Percentiles rank a stretch among this genome's conserved stretches.
Conservation (phyloP, 208 protist species). For the Entamoeba dispar region DNA sequence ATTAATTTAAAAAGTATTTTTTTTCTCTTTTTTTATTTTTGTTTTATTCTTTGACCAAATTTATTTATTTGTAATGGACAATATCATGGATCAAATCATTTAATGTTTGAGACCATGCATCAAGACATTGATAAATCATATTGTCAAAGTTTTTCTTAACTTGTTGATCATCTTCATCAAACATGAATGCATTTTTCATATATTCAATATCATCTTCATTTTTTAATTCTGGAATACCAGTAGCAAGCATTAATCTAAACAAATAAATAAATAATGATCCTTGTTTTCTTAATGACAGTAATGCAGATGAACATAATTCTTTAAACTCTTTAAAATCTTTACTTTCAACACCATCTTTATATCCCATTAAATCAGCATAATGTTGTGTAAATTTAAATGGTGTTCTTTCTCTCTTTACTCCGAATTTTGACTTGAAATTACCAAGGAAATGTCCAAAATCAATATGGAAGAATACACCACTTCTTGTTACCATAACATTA, state of each 20-base stretch:
- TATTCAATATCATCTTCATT: background rate
- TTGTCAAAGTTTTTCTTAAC: background rate
- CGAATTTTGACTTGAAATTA: constrained; percentile 74
- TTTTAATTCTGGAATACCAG: background rate
- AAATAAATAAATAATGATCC: background rate
- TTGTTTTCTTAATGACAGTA: background rate
- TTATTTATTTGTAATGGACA: background rate
- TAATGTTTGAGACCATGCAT: background rate
- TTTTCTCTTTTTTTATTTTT: no score
- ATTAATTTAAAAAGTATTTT: no score
- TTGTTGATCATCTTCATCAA: background rate
- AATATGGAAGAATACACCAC: constrained; percentile 57
- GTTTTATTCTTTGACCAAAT: background rate
- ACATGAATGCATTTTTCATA: background rate
- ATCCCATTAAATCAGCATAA: constrained; percentile 57
- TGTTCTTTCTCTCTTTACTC: constrained; percentile 63
- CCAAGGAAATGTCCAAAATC: constrained; percentile 82
- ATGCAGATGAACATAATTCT: background rate
- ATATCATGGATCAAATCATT: background rate
- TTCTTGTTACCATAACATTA: constrained; percentile 47
- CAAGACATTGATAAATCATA: background rate
- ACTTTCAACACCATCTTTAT: background rate
- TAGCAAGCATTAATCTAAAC: background rate
- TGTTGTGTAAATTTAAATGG: constrained; percentile 59
- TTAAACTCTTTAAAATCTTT: background rate